Percentiles rank a stretch among this genome's conserved stretches.
Evolutionary conservation across 2,329 filamentous ascomycete species (phyloP).

Genomic region (Dactylellina parvicollis): DNA sequence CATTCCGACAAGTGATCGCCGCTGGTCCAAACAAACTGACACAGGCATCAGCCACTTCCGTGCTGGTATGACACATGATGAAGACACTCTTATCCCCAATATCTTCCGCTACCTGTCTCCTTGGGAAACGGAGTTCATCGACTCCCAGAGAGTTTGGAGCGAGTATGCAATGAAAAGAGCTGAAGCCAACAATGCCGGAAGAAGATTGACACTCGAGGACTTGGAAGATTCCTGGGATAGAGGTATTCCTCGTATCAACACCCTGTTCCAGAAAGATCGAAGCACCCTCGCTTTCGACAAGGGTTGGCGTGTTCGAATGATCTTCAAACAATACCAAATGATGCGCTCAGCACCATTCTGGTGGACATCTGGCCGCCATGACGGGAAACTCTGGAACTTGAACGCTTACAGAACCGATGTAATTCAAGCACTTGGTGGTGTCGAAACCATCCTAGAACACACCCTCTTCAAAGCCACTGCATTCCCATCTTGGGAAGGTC

Average conservation of each 20-base stretch:
- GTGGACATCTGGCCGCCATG: slow-evolving; percentile 98
- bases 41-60: slow-evolving; percentile 96
- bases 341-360: slow-evolving; percentile 99
- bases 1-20: slow-evolving; percentile 95
- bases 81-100: slow-evolving; percentile 96
- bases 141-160: slow-evolving; percentile 98
- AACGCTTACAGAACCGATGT: slow-evolving; percentile 97
- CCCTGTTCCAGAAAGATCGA: slow-evolving; percentile 96
- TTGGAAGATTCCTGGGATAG: slow-evolving; percentile 98
- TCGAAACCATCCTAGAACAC: slow-evolving; percentile 97
- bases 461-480: slow-evolving; percentile 96
- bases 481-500: slow-evolving; percentile 94
- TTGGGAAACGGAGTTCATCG: slow-evolving; percentile 98
- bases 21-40: slow-evolving; percentile 98
- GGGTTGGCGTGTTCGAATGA: slow-evolving; percentile 91
- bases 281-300: slow-evolving; percentile 98
- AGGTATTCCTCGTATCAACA: slow-evolving; percentile 96
- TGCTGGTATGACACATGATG: slow-evolving; percentile 96
- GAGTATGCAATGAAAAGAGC: slow-evolving; percentile 98
- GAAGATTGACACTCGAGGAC: slow-evolving; percentile 91
- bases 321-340: slow-evolving; percentile 98
- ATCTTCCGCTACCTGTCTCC: slow-evolving; percentile 99
- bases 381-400: slow-evolving; percentile 96
- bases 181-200: slow-evolving; percentile 96
- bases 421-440: slow-evolving; percentile 93